Conservation (phyloP, 441 rosid genomes). For the Pelargonium cotyledonis region DNA sequence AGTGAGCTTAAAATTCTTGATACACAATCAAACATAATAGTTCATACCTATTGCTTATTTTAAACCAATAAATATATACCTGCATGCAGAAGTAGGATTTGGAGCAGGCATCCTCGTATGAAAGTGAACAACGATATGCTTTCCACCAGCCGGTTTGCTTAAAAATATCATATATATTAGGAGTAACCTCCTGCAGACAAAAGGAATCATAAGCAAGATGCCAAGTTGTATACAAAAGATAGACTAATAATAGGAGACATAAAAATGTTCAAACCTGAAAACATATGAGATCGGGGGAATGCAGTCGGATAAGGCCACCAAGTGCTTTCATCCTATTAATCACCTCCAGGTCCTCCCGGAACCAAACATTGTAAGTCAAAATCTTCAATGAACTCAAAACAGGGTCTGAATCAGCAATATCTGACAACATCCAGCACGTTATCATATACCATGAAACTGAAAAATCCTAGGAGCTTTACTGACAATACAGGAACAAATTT, state of each 20-base stretch:
- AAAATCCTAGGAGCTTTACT: neutral
- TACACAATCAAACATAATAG: neutral
- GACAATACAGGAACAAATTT: neutral
- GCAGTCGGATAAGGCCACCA: constrained; percentile 62
- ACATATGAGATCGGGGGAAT: constrained; percentile 79
- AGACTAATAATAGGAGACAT: neutral
- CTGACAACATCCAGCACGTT: constrained; percentile 21
- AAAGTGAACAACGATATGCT: constrained; percentile 59
- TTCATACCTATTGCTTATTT: neutral
- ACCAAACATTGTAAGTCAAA: constrained; percentile 94
- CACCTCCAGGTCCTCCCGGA: constrained; percentile 82
- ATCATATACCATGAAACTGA: neutral
- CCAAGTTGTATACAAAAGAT: neutral
- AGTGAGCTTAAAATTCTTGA: too few species aligned
- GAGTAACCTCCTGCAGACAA: constrained; percentile 73
- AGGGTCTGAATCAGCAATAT: constrained; percentile 29
- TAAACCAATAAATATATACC: constrained; percentile 30
- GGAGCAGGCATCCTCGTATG: constrained; percentile 31
- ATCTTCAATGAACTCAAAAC: constrained; percentile 43
- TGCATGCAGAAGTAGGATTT: constrained; percentile 75
- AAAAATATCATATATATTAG: constrained; percentile 56
- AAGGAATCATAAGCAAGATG: neutral
- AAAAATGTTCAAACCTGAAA: constrained; percentile 53
- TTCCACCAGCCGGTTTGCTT: constrained; percentile 80
- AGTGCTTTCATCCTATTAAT: constrained; percentile 69